Percentiles rank a stretch among this genome's conserved stretches.
phyloP scores from a whole-genome alignment of 179 eudicot genomes.

The Monotropa hypopitys region DNA sequence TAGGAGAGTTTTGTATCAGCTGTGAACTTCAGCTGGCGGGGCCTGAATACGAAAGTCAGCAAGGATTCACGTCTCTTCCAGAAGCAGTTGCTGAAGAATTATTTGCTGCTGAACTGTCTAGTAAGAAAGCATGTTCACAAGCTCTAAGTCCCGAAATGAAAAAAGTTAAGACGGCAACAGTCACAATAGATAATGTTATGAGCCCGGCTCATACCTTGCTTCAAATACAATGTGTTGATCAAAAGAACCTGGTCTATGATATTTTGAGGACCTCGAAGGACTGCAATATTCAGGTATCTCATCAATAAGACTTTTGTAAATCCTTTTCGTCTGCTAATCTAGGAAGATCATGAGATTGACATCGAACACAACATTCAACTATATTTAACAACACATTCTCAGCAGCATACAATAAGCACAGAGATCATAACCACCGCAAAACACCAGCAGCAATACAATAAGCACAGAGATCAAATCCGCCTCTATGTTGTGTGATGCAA shows the following conservation, averaged over 20 bases:
- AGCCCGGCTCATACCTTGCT: slow-evolving; percentile 48
- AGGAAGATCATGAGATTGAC: neutral
- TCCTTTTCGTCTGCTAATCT: neutral
- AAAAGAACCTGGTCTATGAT: slow-evolving; percentile 36
- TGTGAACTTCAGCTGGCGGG: slow-evolving; percentile 36
- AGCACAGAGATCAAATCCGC: neutral
- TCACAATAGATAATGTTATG: slow-evolving; percentile 31
- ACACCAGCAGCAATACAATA: too few relatives aligned
- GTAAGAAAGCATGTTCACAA: slow-evolving; percentile 16
- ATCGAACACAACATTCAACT: neutral
- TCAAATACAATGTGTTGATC: slow-evolving; percentile 40
- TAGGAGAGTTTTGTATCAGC: slow-evolving; percentile 33
- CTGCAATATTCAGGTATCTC: slow-evolving; percentile 30
- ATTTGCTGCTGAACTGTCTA: slow-evolving; percentile 22
- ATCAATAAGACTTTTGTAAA: neutral
- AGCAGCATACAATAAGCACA: too few relatives aligned
- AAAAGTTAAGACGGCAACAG: slow-evolving; percentile 16
- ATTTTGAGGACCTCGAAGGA: slow-evolving; percentile 39
- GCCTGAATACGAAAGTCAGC: slow-evolving; percentile 31
- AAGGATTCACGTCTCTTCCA: slow-evolving; percentile 23
- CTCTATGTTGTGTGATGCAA: neutral
- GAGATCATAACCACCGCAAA: too few relatives aligned
- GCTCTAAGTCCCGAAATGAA: slow-evolving; percentile 17
- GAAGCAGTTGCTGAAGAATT: slow-evolving; percentile 28
- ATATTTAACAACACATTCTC: too few relatives aligned